Conservation (phyloP, 225 moss, liverwort and hornwort species). For the Thuidium tamariscinum region DNA sequence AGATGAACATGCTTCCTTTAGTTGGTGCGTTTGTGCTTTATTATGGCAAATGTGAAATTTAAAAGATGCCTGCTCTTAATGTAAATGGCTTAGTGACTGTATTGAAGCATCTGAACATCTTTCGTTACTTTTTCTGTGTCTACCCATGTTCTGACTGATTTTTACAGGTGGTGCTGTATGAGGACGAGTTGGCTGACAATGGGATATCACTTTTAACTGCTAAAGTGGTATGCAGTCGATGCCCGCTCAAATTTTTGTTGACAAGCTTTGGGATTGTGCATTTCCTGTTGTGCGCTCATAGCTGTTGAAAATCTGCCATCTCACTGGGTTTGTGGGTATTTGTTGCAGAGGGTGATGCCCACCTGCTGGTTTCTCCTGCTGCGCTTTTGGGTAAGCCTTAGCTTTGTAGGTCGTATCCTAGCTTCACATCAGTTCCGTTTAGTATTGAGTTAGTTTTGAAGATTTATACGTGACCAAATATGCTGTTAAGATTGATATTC, state of each 20-base stretch:
- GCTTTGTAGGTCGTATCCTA: not conserved
- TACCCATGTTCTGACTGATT: not conserved
- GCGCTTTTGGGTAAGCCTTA: constrained; percentile 63
- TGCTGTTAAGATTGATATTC: not conserved
- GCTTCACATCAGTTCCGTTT: not conserved
- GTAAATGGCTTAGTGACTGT: not conserved
- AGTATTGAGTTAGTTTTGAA: not conserved
- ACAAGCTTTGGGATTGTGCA: not conserved
- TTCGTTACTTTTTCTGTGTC: not conserved
- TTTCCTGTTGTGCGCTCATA: not conserved
- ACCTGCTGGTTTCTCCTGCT: constrained; percentile 83
- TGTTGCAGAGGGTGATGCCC: constrained; percentile 80
- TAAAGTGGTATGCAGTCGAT: constrained; percentile 59
- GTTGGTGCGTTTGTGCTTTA: not conserved
- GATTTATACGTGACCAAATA: not conserved
- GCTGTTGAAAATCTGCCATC: not conserved
- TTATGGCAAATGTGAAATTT: not conserved
- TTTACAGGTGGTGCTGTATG: constrained; percentile 71
- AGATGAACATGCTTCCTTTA: not conserved
- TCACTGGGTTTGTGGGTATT: not conserved
- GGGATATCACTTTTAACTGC: constrained; percentile 73
- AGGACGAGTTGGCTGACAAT: constrained; percentile 89
- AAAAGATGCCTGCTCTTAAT: not conserved
- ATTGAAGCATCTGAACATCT: not conserved
- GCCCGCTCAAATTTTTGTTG: not conserved